Base-by-base conservation (phyloP, 2,329 filamentous ascomycete species). In the Hypomyces perniciosus region DNA sequence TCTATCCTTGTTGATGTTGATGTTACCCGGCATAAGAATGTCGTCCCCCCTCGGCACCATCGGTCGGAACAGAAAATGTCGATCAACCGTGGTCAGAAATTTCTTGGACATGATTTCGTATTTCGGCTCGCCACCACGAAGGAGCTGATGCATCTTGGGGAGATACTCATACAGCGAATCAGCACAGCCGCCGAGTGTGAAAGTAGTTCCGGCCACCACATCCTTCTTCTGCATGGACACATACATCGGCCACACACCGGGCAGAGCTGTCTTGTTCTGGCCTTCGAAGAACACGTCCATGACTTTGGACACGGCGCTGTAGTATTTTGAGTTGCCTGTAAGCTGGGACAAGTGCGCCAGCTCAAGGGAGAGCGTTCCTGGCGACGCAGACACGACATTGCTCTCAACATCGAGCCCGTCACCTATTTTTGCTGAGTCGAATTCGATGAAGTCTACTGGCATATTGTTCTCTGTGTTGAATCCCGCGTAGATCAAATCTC, bases 101-200 rank as follows among this genome's bases (percentile, higher is more conserved):
- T 65, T 68, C 51, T 77, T 70, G 62, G 86, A 65, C 73, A 87
- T 80, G 37, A 64, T 69, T 42, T 73, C 71, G 61, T 86, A 86
- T 53, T 79, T 63, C 27, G 77, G 45, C 13, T 76, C 67, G 6
- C 71, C 68, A 3, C 83, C 83, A 28, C 80, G 78, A 1, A 86
- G 73, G 2, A 87, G 70, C 44, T 62, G 57, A 59, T 84, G 93
- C 88, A 95, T 93, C 73, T 95, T 96, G 66, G 95, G 85, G 26
- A 95, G 78, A 62, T 95, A 95, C 69, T 95, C 90, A 69, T 93
- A 95, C 54, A 57, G 73, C 72, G 64, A 76, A 52, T 77, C 73
- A n/a, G 66, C 68, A 39, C 62, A 62, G 5, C 64, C 71, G 4
- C 70, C 72, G 4, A 73, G 59, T 0, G 67, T 69, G 44, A 71